Evolutionary conservation across 2,329 filamentous ascomycete genomes (phyloP), one percentile per base, ranked within the genome.

Genomic region (Ustulina deusta): DNA sequence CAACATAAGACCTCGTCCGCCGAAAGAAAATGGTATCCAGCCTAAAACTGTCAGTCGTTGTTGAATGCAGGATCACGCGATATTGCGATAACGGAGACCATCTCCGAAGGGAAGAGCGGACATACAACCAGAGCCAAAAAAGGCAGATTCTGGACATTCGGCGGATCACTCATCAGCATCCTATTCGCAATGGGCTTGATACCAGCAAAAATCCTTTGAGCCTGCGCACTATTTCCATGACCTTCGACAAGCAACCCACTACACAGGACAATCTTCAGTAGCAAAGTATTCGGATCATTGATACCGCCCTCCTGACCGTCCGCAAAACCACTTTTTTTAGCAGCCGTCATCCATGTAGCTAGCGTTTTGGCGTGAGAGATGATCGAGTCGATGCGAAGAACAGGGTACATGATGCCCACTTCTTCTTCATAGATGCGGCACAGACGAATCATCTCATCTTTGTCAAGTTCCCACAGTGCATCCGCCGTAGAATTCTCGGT

Each of bases 401-500:
- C 87, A 0, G 95, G 95, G 78, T 97, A 97, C 93, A 97, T 97
- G 74, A 95, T 87, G 49, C 93, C 93, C 74, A 97, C 90, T 77
- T 97, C 94, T 74, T 97, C 94, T 72, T 97, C 92, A 76, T 96
- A 95, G 0, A 97, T 83, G 15, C 88, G 85, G 71, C 93, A 93
- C 15, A 97, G 81, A 1, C 93, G 88, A 22, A 95, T 79, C 74
- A 96, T 93, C 76, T 97, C 94, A 40, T 94, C 89, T 74, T 91
- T 90, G 61, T 87, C 87, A 56, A 97, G 87, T 7, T 89, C 85
- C 88, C 93, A 94, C 32, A 98, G 86, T 0, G 94, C 93, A 76
- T 97, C 95, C 85, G 69, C 82, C 60, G 75, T 69, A 11, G 61
- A 66, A 42, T 17, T 67, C 2, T 74, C 68, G 38, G 72, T 69